A percentile compares a stretch with the other conserved stretches of the same genome.
phyloP scores from a whole-genome alignment of 768 basidiomycete genomes.

The Tricholoma saponaceum region DNA sequence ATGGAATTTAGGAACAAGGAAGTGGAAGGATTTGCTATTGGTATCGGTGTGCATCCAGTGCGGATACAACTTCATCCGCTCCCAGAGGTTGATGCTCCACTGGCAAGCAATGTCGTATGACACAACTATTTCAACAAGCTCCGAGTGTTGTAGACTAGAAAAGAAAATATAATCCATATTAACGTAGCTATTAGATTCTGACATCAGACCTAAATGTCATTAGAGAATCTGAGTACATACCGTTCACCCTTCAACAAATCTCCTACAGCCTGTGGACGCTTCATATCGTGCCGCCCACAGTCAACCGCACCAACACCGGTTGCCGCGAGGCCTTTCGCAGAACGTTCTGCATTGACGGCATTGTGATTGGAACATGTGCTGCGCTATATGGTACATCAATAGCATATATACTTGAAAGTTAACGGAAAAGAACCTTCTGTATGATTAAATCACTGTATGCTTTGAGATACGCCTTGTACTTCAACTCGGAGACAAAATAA shows the following conservation, averaged over 20 bases:
- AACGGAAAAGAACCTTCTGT: not conserved
- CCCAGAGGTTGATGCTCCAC: slow-evolving; percentile 20
- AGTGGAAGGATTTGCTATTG: not conserved
- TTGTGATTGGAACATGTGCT: slow-evolving; percentile 18
- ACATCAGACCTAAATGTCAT: not conserved
- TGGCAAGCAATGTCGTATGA: slow-evolving; percentile 33
- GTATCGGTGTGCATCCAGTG: not conserved
- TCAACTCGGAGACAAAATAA: slow-evolving; percentile 9
- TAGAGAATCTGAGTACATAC: not conserved
- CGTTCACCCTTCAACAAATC: slow-evolving; percentile 25
- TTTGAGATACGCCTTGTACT: slow-evolving; percentile 10
- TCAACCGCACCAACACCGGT: slow-evolving; percentile 19
- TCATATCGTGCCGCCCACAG: slow-evolving; percentile 20
- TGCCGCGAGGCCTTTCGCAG: slow-evolving; percentile 16
- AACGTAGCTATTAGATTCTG: slow-evolving; percentile 20
- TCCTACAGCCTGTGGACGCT: slow-evolving; percentile 21
- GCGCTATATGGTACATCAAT: slow-evolving; percentile 12
- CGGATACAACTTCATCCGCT: slow-evolving; percentile 6
- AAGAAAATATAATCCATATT: slow-evolving; percentile 20
- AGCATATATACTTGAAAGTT: not conserved
- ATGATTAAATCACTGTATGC: slow-evolving; percentile 5
- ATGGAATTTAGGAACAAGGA: not conserved
- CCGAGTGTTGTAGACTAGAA: slow-evolving; percentile 5
- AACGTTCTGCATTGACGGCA: slow-evolving; percentile 12
- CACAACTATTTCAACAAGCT: slow-evolving; percentile 12